phyloP scores from a whole-genome alignment of 805 yeast species.

The Barnettozyma sucrosica region DNA sequence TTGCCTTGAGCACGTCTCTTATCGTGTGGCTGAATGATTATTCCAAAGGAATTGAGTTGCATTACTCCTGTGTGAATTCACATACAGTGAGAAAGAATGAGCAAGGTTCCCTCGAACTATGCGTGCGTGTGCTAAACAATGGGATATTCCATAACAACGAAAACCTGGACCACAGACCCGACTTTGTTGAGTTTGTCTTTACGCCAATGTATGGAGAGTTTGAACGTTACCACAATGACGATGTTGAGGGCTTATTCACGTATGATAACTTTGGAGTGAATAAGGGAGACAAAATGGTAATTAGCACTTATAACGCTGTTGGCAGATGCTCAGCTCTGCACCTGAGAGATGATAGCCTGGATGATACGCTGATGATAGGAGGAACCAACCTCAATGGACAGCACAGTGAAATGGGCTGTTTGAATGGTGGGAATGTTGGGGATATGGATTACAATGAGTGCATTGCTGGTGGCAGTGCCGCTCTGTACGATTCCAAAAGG shows the following conservation, averaged over 20 bases:
- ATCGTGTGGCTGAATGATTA: slow-evolving; percentile 34
- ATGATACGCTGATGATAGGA: background rate
- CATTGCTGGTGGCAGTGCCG: background rate
- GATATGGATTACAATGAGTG: slow-evolving; percentile 13
- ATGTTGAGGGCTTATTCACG: slow-evolving; percentile 32
- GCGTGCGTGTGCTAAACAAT: slow-evolving; percentile 11
- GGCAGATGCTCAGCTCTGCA: slow-evolving; percentile 26
- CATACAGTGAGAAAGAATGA: slow-evolving; percentile 17
- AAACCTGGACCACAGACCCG: background rate
- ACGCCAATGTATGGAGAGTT: slow-evolving; percentile 31
- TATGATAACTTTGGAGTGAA: slow-evolving; percentile 34
- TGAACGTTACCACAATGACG: slow-evolving; percentile 31
- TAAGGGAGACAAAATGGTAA: slow-evolving; percentile 34
- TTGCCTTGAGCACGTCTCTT: slow-evolving; percentile 32
- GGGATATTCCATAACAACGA: slow-evolving; percentile 13
- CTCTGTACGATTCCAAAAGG: slow-evolving; percentile 10
- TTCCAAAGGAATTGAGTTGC: slow-evolving; percentile 33
- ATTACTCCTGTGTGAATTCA: slow-evolving; percentile 24
- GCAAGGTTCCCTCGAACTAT: slow-evolving; percentile 8
- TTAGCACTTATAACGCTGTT: slow-evolving; percentile 32
- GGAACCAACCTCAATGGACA: background rate
- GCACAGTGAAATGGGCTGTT: slow-evolving; percentile 3
- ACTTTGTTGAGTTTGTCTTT: slow-evolving; percentile 27
- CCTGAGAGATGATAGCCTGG: slow-evolving; percentile 3
- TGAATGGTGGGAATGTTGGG: slow-evolving; percentile 19